Evolutionary conservation across 164 flowering plant species (phyloP).

Genomic region (Stephania yunnanensis): DNA sequence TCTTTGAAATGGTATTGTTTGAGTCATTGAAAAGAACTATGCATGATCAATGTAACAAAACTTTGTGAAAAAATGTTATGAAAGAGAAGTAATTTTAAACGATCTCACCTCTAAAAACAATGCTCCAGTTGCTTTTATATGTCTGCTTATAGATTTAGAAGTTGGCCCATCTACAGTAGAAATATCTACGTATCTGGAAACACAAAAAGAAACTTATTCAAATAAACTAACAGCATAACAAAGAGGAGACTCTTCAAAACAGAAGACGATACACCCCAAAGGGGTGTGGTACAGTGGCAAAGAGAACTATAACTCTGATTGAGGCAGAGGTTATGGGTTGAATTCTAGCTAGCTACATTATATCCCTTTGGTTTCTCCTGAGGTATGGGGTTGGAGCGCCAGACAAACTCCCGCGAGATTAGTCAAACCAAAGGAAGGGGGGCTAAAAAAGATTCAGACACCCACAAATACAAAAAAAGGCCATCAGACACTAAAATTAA

Average conservation of each 20-base stretch:
- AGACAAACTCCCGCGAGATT: too few species aligned
- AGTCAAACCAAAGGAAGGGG: too few species aligned
- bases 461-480: too few species aligned
- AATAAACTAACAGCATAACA: not conserved
- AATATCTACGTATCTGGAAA: slow-evolving; percentile 78
- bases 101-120: slow-evolving; percentile 68
- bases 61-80: not conserved
- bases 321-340: too few species aligned
- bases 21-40: not conserved
- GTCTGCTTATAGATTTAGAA: slow-evolving; percentile 54
- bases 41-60: not conserved
- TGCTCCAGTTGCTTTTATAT: slow-evolving; percentile 74
- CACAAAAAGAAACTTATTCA: not conserved
- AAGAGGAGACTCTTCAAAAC: not conserved
- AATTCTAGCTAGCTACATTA: too few species aligned
- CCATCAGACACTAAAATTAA: too few species aligned
- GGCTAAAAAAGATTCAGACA: too few species aligned
- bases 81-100: not conserved
- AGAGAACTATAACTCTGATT: too few species aligned
- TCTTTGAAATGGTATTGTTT: slow-evolving; percentile 13
- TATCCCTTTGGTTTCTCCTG: too few species aligned
- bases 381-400: too few species aligned
- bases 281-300: too few species aligned
- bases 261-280: too few species aligned
- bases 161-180: slow-evolving; percentile 87